Percentiles rank a stretch among this genome's conserved stretches.
Evolutionary conservation across 202 grass and related monocot species (phyloP).

Genomic region (Setaria viridis): DNA sequence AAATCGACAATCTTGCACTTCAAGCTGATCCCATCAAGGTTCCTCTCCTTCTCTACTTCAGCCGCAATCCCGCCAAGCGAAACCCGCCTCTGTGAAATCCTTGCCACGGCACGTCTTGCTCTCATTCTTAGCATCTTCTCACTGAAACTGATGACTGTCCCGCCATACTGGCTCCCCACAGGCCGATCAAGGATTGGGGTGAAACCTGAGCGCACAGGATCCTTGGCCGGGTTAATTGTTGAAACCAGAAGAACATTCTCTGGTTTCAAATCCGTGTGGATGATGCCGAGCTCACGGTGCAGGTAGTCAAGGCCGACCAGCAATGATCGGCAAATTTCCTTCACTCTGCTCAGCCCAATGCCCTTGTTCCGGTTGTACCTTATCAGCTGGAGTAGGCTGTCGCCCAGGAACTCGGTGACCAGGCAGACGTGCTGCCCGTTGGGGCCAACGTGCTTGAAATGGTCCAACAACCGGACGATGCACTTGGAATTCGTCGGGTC

Average conservation of each 20-base stretch:
- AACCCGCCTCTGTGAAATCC: slow-evolving; percentile 61
- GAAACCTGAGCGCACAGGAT: slow-evolving; percentile 65
- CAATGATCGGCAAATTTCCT: slow-evolving; percentile 78
- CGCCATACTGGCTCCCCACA: slow-evolving; percentile 56
- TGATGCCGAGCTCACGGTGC: slow-evolving; percentile 73
- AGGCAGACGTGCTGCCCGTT: slow-evolving; percentile 84
- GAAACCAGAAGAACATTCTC: slow-evolving; percentile 93
- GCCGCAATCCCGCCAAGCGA: slow-evolving; percentile 56
- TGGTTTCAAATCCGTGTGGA: slow-evolving; percentile 89
- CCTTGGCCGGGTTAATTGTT: slow-evolving; percentile 83
- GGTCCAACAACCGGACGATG: slow-evolving; percentile 68
- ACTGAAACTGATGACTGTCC: slow-evolving; percentile 56
- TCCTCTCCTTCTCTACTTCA: slow-evolving; percentile 63
- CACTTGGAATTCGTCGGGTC: slow-evolving; percentile 79
- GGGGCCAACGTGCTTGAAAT: slow-evolving; percentile 92
- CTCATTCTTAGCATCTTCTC: slow-evolving; percentile 84
- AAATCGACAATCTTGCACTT: slow-evolving; percentile 97
- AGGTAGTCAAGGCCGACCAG: slow-evolving; percentile 82
- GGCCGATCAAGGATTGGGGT: slow-evolving; percentile 72
- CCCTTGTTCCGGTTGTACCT: slow-evolving; percentile 77
- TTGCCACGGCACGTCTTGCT: slow-evolving; percentile 72
- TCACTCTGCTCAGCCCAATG: slow-evolving; percentile 66
- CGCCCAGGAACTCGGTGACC: slow-evolving; percentile 80
- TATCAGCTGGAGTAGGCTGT: slow-evolving; percentile 81
- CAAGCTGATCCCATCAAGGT: slow-evolving; percentile 78